Evolutionary conservation across 768 basidiomycete genomes (phyloP), one percentile per base, ranked within the genome.

Genomic region (Leccinum rimulosum): DNA sequence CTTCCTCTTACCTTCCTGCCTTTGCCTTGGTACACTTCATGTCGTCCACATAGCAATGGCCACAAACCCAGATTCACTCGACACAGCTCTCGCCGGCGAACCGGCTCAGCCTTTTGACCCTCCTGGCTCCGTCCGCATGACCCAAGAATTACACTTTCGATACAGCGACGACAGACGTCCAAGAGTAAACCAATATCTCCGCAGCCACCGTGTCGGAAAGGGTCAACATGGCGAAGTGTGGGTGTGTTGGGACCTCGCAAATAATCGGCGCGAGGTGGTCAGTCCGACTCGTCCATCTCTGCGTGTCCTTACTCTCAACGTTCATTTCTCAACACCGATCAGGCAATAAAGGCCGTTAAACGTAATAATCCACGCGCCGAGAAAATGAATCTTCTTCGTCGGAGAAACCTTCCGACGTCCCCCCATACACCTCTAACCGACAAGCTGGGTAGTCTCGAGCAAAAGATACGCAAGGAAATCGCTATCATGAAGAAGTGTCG

Each of bases 401-500:
- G 81, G 38, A 80, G 80, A 15, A 74, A 81, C 50, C 73, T 79
- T 14, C 74, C 81, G 19, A 64, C 66, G 12, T 70, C 78, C 4
- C 70, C 74, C 15, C 83, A 84, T 60, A 75, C 80, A 0, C 80
- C 84, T 27, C 75, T 91, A n/a, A 82, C 81, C 4, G 88, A 89
- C 72, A 82, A 82, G 60, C 81, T 89, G 45, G 80, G 83, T 58
- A 88, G 84, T 25, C 85, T 85, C 31, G 93, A 93, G 69, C 81
- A 85, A 62, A 93, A 93, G 76, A 93, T 97, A 61, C 82, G 86
- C 64, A 88, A 87, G 73, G 96, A 98, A 76, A 95, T 98, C 59
- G 97, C 97, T 3, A 95, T 98, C 73, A 97, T 99, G 93, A 98
- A 98, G 79, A 95, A 97, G 70, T 89, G 92, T 67, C 79, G 87